Base-by-base conservation (phyloP, 768 basidiomycete species). In the Pulveroboletus ravenelii region DNA sequence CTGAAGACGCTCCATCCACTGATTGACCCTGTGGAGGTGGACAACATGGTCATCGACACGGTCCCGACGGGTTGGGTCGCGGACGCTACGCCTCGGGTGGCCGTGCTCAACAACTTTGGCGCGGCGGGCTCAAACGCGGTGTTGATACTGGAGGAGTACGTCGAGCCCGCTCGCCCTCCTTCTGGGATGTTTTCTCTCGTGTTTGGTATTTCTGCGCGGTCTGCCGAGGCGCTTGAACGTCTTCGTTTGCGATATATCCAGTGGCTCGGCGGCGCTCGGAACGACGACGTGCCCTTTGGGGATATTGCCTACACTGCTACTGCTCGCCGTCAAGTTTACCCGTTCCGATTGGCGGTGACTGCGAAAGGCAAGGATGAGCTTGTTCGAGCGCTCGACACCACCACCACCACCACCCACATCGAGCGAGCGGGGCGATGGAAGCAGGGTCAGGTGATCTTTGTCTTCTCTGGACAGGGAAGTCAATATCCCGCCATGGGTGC, bases 381-480 rank as follows among this genome's bases (percentile, higher is more conserved):
- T 3, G 50, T 77, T 7, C 63, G 69, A 15, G 74, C 71, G 42
- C 69, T 89, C 8, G 56, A 52, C 6, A 56, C 54, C 0, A 70
- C 78, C 7, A 46, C 31, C 25, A 27, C 67, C 4, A 58, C 72
- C 20, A 60, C 69, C 17, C 63, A 71, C 37, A 61, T 66, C 20
- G 52, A 59, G n/a, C 57, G 66, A 27, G 14, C 30, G 50, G 1
- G 54, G 61, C 12, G 31, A 27, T 27, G 31, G 10, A 13, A 32
- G 13, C 12, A 13, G 10, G 60, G 58, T n/a, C 66, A 70, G 4
- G 72, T 77, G 1, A 73, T 80, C 6, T 87, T 89, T 57, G 81
- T 87, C 4, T 88, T 87, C 63, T 82, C 86, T 15, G 88, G 87
- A 8, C 84, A 88, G 60, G 87, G 86, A 35, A 71, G 78, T 30